phyloP scores from a whole-genome alignment of 306 rosid species.

The Medicago ruthenica region DNA sequence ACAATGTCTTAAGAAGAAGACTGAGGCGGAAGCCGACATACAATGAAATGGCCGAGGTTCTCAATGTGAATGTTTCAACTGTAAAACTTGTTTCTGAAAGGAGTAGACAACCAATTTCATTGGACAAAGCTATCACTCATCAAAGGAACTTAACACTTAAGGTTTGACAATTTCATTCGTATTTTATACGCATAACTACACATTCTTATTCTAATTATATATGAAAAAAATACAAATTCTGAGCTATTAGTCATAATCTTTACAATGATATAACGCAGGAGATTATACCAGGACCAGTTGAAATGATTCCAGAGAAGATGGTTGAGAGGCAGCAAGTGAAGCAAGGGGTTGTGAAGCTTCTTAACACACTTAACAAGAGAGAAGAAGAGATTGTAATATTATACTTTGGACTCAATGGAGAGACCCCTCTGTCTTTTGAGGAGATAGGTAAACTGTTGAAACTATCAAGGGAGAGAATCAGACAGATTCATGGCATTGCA shows the following conservation, averaged over 20 bases:
- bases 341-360: slow-evolving; percentile 61
- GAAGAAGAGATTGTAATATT: slow-evolving; percentile 67
- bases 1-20: slow-evolving; percentile 53
- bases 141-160: neutral
- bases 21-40: slow-evolving; percentile 58
- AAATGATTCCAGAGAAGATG: slow-evolving; percentile 67
- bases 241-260: slow-evolving; percentile 18
- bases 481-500: slow-evolving; percentile 64
- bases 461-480: slow-evolving; percentile 71
- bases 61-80: slow-evolving; percentile 52
- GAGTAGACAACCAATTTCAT: slow-evolving; percentile 63
- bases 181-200: neutral
- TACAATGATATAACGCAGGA: slow-evolving; percentile 54
- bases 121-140: slow-evolving; percentile 46
- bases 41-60: slow-evolving; percentile 57
- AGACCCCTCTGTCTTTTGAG: slow-evolving; percentile 59
- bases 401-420: slow-evolving; percentile 69
- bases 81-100: slow-evolving; percentile 62
- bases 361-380: slow-evolving; percentile 59
- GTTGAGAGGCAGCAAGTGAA: slow-evolving; percentile 54
- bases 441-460: slow-evolving; percentile 71
- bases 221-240: neutral
- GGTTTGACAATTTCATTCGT: slow-evolving; percentile 6
- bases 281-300: slow-evolving; percentile 67
- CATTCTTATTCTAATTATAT: neutral